Evolutionary conservation across 805 yeast genomes (phyloP).

Genomic region (Teunomyces gatunensis): DNA sequence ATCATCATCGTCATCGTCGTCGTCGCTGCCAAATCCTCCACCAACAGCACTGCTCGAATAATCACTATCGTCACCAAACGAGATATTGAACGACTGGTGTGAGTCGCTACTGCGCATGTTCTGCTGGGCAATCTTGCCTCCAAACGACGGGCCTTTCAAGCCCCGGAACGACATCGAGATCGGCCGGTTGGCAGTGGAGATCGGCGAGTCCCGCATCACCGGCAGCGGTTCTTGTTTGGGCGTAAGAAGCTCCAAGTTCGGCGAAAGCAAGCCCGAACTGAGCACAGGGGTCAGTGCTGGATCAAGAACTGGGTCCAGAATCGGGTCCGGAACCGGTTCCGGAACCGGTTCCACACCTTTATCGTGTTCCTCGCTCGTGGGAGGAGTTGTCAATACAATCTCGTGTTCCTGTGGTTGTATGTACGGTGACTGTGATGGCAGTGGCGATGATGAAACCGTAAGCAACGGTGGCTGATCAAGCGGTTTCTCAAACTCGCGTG

Average conservation of each 20-base stretch:
- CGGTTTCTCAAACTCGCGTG: neutral
- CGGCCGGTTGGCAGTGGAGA: constrained; percentile 26
- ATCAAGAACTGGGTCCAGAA: neutral
- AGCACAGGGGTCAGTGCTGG: neutral
- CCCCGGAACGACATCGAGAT: constrained; percentile 61
- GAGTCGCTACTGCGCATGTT: constrained; percentile 34
- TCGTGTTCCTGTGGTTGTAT: neutral
- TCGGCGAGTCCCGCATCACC: neutral
- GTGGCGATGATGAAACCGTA: neutral
- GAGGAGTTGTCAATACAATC: neutral
- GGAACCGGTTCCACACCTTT: neutral
- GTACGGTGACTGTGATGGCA: constrained; percentile 3
- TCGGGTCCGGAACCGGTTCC: neutral
- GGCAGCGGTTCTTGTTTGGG: neutral
- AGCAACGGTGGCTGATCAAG: neutral
- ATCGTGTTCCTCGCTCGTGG: constrained; percentile 1
- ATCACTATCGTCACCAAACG: constrained; percentile 31
- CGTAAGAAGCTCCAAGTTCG: neutral
- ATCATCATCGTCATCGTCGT: constrained; percentile 13
- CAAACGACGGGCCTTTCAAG: constrained; percentile 56
- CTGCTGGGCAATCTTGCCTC: constrained; percentile 28
- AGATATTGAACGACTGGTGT: constrained; percentile 40
- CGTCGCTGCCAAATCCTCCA: constrained; percentile 31
- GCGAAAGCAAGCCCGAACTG: neutral
- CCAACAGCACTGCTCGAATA: constrained; percentile 32